Base-by-base conservation (phyloP, 192 early-diverging fungal genomes). In the Spinellus fusiger region DNA sequence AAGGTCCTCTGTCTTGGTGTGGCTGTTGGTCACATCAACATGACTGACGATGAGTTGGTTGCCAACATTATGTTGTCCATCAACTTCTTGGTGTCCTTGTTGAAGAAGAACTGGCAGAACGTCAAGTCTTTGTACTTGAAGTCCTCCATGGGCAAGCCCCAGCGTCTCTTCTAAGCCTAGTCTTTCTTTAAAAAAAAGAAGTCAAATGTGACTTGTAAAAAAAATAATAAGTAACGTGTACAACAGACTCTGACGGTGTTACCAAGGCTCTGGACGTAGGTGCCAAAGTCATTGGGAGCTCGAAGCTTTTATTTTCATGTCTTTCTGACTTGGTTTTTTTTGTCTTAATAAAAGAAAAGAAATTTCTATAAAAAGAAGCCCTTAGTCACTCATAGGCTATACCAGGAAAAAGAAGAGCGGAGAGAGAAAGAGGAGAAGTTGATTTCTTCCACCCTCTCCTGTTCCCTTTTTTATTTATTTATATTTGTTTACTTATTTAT, bases 41-140 rank as follows among this genome's bases (percentile, higher is more conserved):
- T 95, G 93, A 86, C 82, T 63, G 93, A 98, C 74, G 95, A 98
- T 82, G 80, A 98, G 82, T 80, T 95, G 50, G 77, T 95, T 71
- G 83, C 86, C 76, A 98, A 98, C 89, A 94, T 90, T 80, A 93
- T 98, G 93, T 81, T 95, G 86, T 81, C 92, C 66, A 84, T 98
- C 80, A 98, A 98, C 91, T 98, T 98, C 83, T 80, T 98, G 72
- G 93, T 98, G 33, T 95, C 93, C 48, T 79, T 98, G 61, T 81
- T 98, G 67, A 98, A 98, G 91, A 98, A 95, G 86, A 87, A 93
- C 88, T 98, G 95, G 95, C 95, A 98, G 79, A 98, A 98, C 89
- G 88, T 98, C 80, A 92, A 89, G 83, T 94, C 93, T 65, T 82
- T 98, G 65, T 95, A 88, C 89, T 85, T 98, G 86, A 97, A 95